Evolutionary conservation across 208 protist species (phyloP).

Genomic region (Leishmania lainsoni): DNA sequence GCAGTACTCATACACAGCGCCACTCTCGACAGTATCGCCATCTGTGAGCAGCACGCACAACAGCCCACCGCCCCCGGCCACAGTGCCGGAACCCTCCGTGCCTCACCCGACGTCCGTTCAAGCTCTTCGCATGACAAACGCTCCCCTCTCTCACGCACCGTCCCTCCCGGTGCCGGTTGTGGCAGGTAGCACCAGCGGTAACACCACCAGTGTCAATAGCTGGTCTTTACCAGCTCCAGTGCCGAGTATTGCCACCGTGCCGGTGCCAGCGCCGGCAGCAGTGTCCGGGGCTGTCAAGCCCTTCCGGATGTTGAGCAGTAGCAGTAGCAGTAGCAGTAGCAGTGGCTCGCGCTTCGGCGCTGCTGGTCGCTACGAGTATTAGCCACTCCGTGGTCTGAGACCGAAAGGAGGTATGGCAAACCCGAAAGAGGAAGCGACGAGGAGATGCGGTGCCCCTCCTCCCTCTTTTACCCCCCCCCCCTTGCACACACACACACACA

Average conservation of each 20-base stretch:
- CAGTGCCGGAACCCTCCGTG: background rate
- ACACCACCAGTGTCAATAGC: background rate
- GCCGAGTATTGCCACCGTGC: background rate
- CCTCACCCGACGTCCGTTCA: background rate
- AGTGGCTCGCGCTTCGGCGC: constrained; percentile 6
- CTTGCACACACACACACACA: too few relatives aligned
- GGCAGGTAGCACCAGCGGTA: background rate
- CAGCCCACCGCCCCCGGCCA: background rate
- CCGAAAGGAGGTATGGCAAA: background rate
- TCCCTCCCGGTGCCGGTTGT: background rate
- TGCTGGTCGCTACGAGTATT: constrained; percentile 18
- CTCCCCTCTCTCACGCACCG: background rate
- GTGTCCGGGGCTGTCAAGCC: constrained; percentile 5
- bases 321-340: constrained; percentile 25
- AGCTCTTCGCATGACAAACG: background rate
- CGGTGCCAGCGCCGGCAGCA: background rate
- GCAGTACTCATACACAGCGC: background rate
- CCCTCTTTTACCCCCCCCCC: too few relatives aligned
- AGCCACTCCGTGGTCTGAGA: background rate
- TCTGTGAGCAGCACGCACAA: background rate
- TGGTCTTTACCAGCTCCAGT: background rate
- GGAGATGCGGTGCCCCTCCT: background rate
- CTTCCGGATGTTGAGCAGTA: constrained; percentile 26
- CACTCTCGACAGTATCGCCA: background rate
- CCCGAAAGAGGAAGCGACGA: background rate